Evolutionary conservation across 2,329 filamentous ascomycete species (phyloP).

Genomic region (Ceratocystis colombiana): DNA sequence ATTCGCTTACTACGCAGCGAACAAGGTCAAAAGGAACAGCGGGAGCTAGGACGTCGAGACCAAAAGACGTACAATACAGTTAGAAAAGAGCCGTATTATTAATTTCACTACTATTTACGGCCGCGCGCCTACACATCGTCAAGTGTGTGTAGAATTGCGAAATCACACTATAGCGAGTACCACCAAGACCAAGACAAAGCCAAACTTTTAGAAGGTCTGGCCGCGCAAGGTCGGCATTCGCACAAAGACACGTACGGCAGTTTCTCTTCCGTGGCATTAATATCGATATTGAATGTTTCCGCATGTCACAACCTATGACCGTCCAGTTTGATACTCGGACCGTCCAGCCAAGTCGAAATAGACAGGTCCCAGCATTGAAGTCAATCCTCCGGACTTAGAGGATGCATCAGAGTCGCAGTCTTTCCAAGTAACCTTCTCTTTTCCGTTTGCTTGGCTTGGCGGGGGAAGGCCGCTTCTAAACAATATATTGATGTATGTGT

Average conservation of each 20-base stretch:
- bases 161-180: neutral
- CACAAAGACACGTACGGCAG: no score
- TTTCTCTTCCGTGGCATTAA: no score
- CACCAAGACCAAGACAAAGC: neutral
- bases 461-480: neutral
- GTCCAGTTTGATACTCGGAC: no score
- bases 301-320: no score
- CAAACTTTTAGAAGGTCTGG: no score
- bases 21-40: neutral
- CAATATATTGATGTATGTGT: neutral
- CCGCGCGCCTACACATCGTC: neutral
- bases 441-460: neutral
- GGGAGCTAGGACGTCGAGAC: neutral
- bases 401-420: neutral
- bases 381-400: neutral
- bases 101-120: neutral
- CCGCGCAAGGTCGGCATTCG: no score
- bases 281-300: no score
- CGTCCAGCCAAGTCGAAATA: no score
- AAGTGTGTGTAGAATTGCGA: neutral
- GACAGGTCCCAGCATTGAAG: neutral
- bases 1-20: slow-evolving; percentile 4
- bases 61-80: neutral
- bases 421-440: neutral
- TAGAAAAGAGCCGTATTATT: neutral